Evolutionary conservation across 1,284 basidiomycete genomes (phyloP), one percentile per base, ranked within the genome.

Genomic region (Wolfiporia cocos): DNA sequence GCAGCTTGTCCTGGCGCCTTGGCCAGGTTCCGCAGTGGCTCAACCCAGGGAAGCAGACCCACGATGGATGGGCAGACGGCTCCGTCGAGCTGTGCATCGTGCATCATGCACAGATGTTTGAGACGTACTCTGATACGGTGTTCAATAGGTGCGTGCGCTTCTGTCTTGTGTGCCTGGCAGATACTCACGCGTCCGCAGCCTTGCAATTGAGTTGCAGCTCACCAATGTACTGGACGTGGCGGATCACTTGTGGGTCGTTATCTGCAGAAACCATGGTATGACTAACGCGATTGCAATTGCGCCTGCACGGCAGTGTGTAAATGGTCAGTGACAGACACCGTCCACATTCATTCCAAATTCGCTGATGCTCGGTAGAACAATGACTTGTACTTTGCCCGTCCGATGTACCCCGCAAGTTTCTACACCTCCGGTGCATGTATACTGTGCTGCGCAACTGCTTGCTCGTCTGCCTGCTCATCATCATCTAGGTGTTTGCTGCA

Each of bases 361-460:
- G 17, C 9, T 35, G 5, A 19, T 18, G 17, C 4, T 12, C n/a
- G 22, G 14, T 11, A 58, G 57, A 61, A 61, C 34, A 57, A 61
- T 42, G 58, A 61, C 39, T 53, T 61, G 35, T 61, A 50, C 47
- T 50, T 61, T 47, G 38, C 48, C 3, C 42, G 41, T 17, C 49
- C 57, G 2, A 46, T 61, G 3, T 52, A 52, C 4, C 55, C 56
- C 7, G 42, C 48, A 15, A 54, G 44, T 9, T 61, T 58, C 41
- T 57, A 57, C 37, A 61, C 57, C 3, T 52, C 56, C 11, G 48
- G 57, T 59, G 23, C 34, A 56, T 21, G 5, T 10, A 14, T 15
- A 1, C 14, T n/a, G n/a, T n/a, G n/a, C n/a, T n/a, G 14, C n/a
- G 14, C 5, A 10, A 15, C 4, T 20, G 21, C 20, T 18, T 29